Conservation (phyloP, 495 filamentous ascomycete species). For the Penicillium cataractarum region DNA sequence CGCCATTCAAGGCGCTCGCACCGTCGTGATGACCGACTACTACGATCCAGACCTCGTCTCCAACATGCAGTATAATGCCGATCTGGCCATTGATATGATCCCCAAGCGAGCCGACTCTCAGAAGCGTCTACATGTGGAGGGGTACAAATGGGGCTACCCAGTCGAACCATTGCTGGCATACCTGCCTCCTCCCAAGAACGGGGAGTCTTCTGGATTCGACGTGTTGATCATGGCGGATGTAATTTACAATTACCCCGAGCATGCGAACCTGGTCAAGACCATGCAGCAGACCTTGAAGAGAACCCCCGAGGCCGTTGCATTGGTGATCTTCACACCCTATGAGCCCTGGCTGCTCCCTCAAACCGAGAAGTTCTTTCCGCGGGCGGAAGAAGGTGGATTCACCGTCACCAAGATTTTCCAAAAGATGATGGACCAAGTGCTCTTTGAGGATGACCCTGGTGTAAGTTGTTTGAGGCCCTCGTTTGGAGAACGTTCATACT, state of each 20-base stretch:
- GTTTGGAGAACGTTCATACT: conserved; percentile 8
- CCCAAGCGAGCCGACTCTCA: conserved; percentile 19
- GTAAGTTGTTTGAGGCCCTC: conserved; percentile 41
- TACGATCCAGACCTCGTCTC: conserved; percentile 78
- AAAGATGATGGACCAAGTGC: conserved; percentile 75
- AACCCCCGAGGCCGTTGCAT: conserved; percentile 58
- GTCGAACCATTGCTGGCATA: conserved; percentile 54
- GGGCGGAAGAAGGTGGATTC: conserved; percentile 69
- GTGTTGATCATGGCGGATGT: conserved; percentile 84
- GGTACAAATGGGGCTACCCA: conserved; percentile 80
- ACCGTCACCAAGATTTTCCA: conserved; percentile 77
- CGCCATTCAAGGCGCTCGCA: conserved; percentile 67
- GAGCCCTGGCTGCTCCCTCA: conserved; percentile 84
- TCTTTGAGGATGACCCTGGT: conserved; percentile 88
- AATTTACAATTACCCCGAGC: conserved; percentile 86
- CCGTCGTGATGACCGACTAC: conserved; percentile 85
- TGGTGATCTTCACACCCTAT: conserved; percentile 94
- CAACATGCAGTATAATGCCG: conserved; percentile 76
- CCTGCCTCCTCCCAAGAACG: conserved; percentile 36
- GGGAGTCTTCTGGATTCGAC: conserved; percentile 60
- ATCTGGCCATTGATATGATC: conserved; percentile 40
- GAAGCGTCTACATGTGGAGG: conserved; percentile 54
- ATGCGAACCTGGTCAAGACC: conserved; percentile 71
- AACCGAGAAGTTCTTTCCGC: conserved; percentile 84
- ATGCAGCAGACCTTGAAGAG: conserved; percentile 65